Evolutionary conservation across 2,329 filamentous ascomycete genomes (phyloP).

Genomic region (Colletotrichum chlorophyti): DNA sequence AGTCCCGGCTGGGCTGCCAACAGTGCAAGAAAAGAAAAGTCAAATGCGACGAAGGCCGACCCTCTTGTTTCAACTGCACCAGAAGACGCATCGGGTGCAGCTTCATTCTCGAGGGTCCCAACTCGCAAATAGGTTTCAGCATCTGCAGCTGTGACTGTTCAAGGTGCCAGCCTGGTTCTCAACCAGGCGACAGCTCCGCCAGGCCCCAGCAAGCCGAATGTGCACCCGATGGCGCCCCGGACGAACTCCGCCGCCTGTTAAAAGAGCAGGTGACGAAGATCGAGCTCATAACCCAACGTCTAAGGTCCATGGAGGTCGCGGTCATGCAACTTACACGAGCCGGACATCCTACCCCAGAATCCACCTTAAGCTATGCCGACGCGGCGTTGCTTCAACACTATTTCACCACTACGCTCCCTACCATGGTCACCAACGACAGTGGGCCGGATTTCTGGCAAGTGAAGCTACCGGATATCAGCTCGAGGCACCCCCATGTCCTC

Average conservation of each 20-base stretch:
- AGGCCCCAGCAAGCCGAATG: background rate
- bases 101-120: background rate
- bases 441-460: background rate
- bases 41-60: conserved; percentile 59
- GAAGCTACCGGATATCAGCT: background rate
- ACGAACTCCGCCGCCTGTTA: background rate
- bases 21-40: conserved; percentile 62
- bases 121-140: too few species aligned
- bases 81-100: conserved; percentile 43
- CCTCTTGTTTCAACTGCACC: conserved; percentile 55
- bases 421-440: background rate
- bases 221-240: background rate
- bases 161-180: too few species aligned
- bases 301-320: background rate
- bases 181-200: background rate
- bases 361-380: background rate
- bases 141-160: too few species aligned
- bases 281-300: background rate
- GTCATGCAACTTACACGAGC: background rate
- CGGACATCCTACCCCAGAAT: background rate
- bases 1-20: conserved; percentile 58
- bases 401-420: background rate
- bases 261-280: background rate
- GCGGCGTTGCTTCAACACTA: background rate
- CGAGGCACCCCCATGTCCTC: background rate